Base-by-base conservation (phyloP, 495 filamentous ascomycete genomes). In the Neurospora intermedia region DNA sequence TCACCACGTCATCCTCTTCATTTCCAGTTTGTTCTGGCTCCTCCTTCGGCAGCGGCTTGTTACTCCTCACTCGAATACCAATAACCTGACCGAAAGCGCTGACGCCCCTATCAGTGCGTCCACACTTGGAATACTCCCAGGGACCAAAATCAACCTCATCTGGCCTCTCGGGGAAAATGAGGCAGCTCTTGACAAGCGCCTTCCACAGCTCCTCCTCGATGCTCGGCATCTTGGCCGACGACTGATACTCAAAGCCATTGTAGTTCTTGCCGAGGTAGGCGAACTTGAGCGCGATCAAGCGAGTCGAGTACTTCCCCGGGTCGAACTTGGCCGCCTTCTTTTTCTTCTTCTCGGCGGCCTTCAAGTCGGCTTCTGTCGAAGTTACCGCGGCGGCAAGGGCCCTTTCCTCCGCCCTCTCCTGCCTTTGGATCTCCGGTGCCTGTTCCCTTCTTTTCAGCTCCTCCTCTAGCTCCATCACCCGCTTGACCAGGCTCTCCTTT, bases 81-180 rank as follows among this genome's bases (percentile, higher is more conserved):
- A 98, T 89, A 71, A 99, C 96, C 83, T 99, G 96, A 6, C 96
- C 96, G 85, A 98, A 99, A 7, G 96, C 94, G 83, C 93, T 97
- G 40, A 99, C 96, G 31, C 96, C 96, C 71, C 87, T 87, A 79
- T 99, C 96, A 18, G 96, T 99, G 71, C 96, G 85, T 2, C 96
- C 96, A 77, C 95, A 97, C 80, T 98, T 99, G 1, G 92, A 92
- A 81, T 98, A 99, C 69, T 96, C 91, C 78, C 87, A 92, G 0
- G 89, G 89, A 42, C 92, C 88, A 87, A 93, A 97, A 78, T 92
- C 90, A 45, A 88, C 80, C 62, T 85, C 84, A 23, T 83, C 82
- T 6, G 82, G 79, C 6, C 85, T 85, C 18, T 87, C 84, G 4
- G 94, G 93, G 72, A 90, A 90, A 71, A 99, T 95, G 59, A 99